Percentiles rank a stretch among this genome's conserved stretches.
Conservation (phyloP, 768 basidiomycete genomes). For the Nidularia pulvinata region DNA sequence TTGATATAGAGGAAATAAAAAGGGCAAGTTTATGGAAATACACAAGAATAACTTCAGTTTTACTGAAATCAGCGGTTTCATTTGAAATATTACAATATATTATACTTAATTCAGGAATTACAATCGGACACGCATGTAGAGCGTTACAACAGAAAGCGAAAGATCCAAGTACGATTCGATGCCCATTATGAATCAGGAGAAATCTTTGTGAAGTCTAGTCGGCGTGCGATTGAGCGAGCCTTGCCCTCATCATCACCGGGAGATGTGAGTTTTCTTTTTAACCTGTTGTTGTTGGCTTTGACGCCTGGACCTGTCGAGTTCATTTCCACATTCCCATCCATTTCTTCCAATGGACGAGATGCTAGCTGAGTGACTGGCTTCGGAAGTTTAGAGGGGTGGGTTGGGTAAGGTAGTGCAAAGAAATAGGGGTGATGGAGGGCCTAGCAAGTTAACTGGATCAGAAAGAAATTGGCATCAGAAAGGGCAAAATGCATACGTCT, state of each 20-base stretch:
- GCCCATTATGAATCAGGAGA: constrained; percentile 28
- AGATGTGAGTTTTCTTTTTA: constrained; percentile 74
- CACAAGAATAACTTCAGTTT: too few species aligned
- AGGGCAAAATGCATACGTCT: constrained; percentile 53
- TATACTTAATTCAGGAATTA: too few species aligned
- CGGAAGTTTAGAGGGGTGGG: constrained; percentile 87
- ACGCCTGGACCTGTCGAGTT: constrained; percentile 46
- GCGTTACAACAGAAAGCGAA: too few species aligned
- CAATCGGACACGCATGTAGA: too few species aligned
- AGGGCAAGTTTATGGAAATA: too few species aligned
- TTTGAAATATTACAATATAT: too few species aligned
- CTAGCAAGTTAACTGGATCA: constrained; percentile 31
- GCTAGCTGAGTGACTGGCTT: constrained; percentile 53
- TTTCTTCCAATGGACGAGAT: constrained; percentile 68
- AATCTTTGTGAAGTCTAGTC: constrained; percentile 68
- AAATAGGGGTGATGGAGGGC: constrained; percentile 91
- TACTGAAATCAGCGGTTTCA: too few species aligned
- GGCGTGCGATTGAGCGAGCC: constrained; percentile 62
- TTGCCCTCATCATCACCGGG: constrained; percentile 43
- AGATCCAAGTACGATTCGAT: too few species aligned
- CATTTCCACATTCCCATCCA: constrained; percentile 71
- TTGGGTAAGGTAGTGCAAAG: constrained; percentile 81
- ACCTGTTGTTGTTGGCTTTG: constrained; percentile 53
- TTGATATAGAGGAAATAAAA: too few species aligned
- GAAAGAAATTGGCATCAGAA: background rate